Evolutionary conservation across 2,329 filamentous ascomycete species (phyloP).

Genomic region (Cladophialophora exuberans): DNA sequence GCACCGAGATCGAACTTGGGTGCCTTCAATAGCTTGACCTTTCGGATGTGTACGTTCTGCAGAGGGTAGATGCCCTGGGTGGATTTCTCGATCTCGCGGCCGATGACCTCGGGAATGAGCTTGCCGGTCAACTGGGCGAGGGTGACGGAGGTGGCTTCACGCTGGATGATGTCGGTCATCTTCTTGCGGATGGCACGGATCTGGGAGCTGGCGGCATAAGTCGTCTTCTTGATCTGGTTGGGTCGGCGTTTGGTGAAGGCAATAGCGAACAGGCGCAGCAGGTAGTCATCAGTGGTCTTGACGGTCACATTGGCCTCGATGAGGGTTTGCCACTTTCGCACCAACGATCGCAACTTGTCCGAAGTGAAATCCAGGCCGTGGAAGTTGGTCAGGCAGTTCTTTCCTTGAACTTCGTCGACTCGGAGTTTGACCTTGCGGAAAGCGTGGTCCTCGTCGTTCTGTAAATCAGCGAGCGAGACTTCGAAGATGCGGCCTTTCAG

Average conservation of each 20-base stretch:
- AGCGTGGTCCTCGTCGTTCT: slow-evolving; percentile 99
- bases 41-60: slow-evolving; percentile 99
- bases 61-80: slow-evolving; percentile 99
- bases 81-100: slow-evolving; percentile 99
- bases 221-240: slow-evolving; percentile 99
- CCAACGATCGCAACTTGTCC: slow-evolving; percentile 98
- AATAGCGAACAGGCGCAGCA: slow-evolving; percentile 97
- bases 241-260: slow-evolving; percentile 99
- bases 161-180: slow-evolving; percentile 99
- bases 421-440: slow-evolving; percentile 99
- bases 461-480: slow-evolving; percentile 96
- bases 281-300: slow-evolving; percentile 99
- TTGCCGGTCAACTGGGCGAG: slow-evolving; percentile 96
- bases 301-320: slow-evolving; percentile 99
- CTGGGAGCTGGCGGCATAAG: slow-evolving; percentile 95
- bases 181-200: slow-evolving; percentile 98
- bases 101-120: slow-evolving; percentile 99
- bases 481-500: slow-evolving; percentile 99
- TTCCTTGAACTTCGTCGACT: slow-evolving; percentile 98
- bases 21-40: slow-evolving; percentile 98
- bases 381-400: slow-evolving; percentile 99
- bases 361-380: slow-evolving; percentile 99
- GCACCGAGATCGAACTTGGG: slow-evolving; percentile 99
- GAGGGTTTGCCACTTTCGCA: slow-evolving; percentile 99
- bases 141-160: slow-evolving; percentile 92